phyloP scores from a whole-genome alignment of 1,284 basidiomycete genomes.

The Tylopilus orsonianus region DNA sequence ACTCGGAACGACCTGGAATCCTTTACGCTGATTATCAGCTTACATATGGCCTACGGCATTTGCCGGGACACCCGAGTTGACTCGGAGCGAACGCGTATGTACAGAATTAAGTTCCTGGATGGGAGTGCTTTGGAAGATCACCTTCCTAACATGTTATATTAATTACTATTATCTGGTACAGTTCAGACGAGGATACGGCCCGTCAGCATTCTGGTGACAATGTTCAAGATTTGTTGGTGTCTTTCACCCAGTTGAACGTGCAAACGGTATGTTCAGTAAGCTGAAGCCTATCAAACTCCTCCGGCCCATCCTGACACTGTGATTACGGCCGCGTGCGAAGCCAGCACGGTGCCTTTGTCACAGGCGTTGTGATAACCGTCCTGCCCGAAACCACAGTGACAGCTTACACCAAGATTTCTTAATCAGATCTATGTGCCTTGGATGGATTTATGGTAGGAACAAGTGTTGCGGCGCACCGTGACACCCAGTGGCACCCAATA shows the following conservation, averaged over 20 bases:
- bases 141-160: not conserved
- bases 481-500: not conserved
- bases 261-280: not conserved
- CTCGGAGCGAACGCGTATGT: no score
- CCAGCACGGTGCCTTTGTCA: conserved; percentile 23
- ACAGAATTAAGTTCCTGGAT: no score
- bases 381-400: conserved; percentile 7
- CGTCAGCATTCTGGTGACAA: not conserved
- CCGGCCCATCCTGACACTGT: not conserved
- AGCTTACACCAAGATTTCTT: conserved; percentile 2
- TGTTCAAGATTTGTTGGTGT: not conserved
- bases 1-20: not conserved
- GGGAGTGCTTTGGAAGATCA: no score
- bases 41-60: conserved; percentile 11
- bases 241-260: not conserved
- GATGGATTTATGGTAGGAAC: conserved; percentile 12
- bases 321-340: not conserved
- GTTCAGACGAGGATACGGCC: not conserved
- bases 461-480: conserved; percentile 5
- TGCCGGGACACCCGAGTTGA: no score
- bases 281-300: not conserved
- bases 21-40: conserved; percentile 1
- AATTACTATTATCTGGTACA: not conserved
- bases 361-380: conserved; percentile 8
- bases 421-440: conserved; percentile 13